Evolutionary conservation across 2,329 filamentous ascomycete genomes (phyloP).

Genomic region (Fusarium circinatum): DNA sequence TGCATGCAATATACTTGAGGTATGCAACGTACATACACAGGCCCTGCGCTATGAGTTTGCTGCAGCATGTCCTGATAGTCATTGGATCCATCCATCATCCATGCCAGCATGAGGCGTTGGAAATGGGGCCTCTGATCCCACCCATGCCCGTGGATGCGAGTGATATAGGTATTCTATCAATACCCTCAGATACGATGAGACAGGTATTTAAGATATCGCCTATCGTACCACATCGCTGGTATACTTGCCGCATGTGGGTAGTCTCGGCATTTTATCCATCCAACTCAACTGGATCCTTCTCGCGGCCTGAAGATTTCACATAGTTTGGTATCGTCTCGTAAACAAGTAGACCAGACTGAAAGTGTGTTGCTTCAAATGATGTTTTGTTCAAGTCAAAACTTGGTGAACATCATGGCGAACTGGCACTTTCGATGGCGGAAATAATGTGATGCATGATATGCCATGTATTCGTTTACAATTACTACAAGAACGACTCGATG

Average conservation of each 20-base stretch:
- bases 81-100: conserved; percentile 7
- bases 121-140: conserved; percentile 13
- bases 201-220: neutral
- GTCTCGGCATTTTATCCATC: neutral
- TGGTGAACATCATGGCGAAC: neutral
- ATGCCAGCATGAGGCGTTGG: conserved; percentile 1
- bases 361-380: neutral
- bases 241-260: neutral
- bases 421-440: neutral
- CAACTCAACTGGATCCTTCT: neutral
- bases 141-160: neutral
- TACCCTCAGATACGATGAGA: neutral
- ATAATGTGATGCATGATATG: neutral
- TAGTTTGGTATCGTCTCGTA: neutral
- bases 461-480: neutral
- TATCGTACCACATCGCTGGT: neutral
- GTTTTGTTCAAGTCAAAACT: neutral
- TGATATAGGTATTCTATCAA: neutral
- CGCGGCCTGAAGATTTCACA: neutral
- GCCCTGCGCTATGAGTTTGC: neutral
- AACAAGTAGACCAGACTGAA: neutral
- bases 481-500: neutral
- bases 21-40: neutral
- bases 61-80: conserved; percentile 14
- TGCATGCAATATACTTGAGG: neutral